Percentiles rank a stretch among this genome's conserved stretches.
Conservation (phyloP, 441 rosid genomes). For the Geranium incanum region DNA sequence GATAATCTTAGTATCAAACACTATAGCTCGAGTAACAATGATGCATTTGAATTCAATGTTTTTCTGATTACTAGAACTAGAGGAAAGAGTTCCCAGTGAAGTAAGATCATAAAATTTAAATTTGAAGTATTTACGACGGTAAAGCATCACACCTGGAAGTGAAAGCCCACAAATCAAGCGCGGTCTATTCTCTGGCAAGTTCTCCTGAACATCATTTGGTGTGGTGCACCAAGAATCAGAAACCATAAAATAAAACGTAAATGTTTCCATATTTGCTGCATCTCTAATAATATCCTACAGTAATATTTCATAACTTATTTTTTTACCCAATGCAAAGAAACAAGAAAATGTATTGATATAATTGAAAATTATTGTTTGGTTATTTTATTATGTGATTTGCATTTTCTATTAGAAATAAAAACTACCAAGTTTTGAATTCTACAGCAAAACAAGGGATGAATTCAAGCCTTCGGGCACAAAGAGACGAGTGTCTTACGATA, state of each 20-base stretch:
- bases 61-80: no score
- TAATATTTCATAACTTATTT: neutral
- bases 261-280: conserved; percentile 13
- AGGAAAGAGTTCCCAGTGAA: no score
- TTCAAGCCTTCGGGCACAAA: neutral
- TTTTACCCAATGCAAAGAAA: neutral
- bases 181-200: conserved; percentile 50
- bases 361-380: neutral
- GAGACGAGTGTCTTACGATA: conserved; percentile 36
- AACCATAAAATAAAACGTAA: neutral
- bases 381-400: neutral
- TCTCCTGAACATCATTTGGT: conserved; percentile 33
- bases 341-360: neutral
- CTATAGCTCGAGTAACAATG: neutral
- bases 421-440: neutral
- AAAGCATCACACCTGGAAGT: conserved; percentile 46
- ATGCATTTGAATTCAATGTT: neutral
- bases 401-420: neutral
- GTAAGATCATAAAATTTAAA: neutral
- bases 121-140: neutral
- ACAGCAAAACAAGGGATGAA: neutral
- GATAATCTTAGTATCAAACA: neutral
- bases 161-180: conserved; percentile 57
- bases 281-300: neutral
- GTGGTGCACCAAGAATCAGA: conserved; percentile 1